phyloP scores from a whole-genome alignment of 345 rosid species.

The Pistacia atlantica region DNA sequence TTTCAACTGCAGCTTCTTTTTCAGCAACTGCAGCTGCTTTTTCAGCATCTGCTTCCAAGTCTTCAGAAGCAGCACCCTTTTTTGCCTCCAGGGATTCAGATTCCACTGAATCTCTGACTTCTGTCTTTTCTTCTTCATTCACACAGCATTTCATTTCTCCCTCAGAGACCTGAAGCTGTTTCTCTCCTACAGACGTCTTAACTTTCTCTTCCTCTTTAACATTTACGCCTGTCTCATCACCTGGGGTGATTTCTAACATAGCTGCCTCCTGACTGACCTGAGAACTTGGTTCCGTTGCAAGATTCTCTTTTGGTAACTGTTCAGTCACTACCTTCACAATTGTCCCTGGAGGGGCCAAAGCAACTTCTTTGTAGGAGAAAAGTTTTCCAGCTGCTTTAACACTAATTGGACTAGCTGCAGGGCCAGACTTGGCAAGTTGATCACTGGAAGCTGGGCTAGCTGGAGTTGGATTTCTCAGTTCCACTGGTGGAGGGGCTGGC shows the following conservation, averaged over 20 bases:
- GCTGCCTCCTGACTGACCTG: conserved; percentile 38
- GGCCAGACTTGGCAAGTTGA: conserved; percentile 53
- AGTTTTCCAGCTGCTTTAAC: conserved; percentile 81
- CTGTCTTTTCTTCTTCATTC: conserved; percentile 34
- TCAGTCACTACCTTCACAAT: conserved; percentile 86
- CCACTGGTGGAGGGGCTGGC: conserved; percentile 39
- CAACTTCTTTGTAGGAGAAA: conserved; percentile 98
- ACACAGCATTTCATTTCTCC: conserved; percentile 29
- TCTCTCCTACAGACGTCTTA: conserved; percentile 37
- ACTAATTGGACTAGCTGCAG: conserved; percentile 52
- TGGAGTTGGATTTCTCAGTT: conserved; percentile 62
- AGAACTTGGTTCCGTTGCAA: conserved; percentile 31
- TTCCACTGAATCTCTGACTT: conserved; percentile 24
- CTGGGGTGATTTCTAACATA: conserved; percentile 28
- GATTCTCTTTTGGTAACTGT: conserved; percentile 59
- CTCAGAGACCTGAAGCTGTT: conserved; percentile 27
- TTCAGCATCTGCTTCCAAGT: conserved; percentile 30
- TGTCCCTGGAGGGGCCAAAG: conserved; percentile 95
- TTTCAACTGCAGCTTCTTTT: conserved; percentile 33
- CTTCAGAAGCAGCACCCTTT: conserved; percentile 26
- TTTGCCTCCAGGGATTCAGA: conserved; percentile 30
- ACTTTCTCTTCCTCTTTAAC: conserved; percentile 36
- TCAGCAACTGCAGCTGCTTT: conserved; percentile 30
- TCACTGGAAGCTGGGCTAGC: conserved; percentile 52
- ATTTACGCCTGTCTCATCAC: conserved; percentile 26